Percentiles rank a stretch among this genome's conserved stretches.
Conservation (phyloP, 495 filamentous ascomycete genomes). For the Umbilicaria muhlenbergii region DNA sequence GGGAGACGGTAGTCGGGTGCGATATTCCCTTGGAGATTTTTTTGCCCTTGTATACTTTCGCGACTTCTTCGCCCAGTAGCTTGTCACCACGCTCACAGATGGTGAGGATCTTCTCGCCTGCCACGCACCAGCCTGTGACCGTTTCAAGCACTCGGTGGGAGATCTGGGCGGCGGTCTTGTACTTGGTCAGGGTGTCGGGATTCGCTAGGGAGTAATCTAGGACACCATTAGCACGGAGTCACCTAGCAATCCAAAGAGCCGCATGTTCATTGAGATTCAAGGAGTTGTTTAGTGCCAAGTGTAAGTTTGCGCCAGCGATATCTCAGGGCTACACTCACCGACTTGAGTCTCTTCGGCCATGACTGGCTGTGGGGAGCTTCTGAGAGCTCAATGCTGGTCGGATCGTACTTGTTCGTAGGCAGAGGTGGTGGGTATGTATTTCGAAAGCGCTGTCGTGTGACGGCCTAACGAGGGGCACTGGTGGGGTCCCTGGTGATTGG, state of each 20-base stretch:
- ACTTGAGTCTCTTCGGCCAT: too few species aligned
- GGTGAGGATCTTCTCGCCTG: conserved; percentile 79
- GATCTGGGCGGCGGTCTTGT: conserved; percentile 89
- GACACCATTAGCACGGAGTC: conserved; percentile 8
- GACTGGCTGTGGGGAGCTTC: too few species aligned
- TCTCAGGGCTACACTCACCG: too few species aligned
- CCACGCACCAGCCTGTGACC: conserved; percentile 61
- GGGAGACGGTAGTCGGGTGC: conserved; percentile 92
- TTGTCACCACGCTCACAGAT: conserved; percentile 93
- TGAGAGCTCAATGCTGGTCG: too few species aligned
- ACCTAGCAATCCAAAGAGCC: conserved; percentile 31
- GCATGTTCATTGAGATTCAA: too few species aligned
- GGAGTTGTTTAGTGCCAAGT: too few species aligned
- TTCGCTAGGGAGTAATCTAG: conserved; percentile 90
- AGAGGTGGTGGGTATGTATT: too few species aligned
- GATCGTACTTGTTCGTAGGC: too few species aligned
- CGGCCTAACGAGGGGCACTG: too few species aligned
- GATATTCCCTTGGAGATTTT: conserved; percentile 85
- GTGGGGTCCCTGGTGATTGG: too few species aligned
- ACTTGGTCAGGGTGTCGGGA: conserved; percentile 95
- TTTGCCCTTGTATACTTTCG: conserved; percentile 97
- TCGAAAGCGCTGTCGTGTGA: too few species aligned
- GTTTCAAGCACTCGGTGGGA: conserved; percentile 86
- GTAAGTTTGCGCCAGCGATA: too few species aligned
- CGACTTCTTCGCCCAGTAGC: conserved; percentile 80